Evolutionary conservation across 75 land plant genomes (phyloP).

Genomic region (Gnetum montanum): DNA sequence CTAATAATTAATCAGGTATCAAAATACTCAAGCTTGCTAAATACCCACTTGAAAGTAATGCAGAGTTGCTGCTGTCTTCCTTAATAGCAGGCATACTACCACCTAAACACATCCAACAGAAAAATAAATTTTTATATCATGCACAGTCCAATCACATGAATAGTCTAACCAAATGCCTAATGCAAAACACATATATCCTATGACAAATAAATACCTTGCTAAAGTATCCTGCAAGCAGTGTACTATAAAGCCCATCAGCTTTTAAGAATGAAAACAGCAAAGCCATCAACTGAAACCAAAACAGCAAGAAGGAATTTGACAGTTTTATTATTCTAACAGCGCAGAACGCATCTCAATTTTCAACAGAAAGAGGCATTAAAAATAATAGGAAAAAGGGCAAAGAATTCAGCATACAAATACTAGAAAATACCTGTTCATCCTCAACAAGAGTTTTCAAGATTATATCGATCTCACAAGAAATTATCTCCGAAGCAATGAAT

Average conservation of each 20-base stretch:
- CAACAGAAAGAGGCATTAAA: background rate
- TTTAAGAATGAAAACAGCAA: conserved; percentile 92
- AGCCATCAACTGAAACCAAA: conserved; percentile 54
- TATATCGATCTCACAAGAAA: conserved; percentile 93
- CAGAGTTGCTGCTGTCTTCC: conserved; percentile 75
- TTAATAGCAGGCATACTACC: conserved; percentile 71
- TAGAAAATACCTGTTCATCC: conserved; percentile 73
- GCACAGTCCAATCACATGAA: background rate
- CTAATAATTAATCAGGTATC: background rate
- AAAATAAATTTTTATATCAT: background rate
- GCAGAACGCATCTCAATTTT: background rate
- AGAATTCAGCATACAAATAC: background rate
- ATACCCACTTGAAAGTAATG: conserved; percentile 78
- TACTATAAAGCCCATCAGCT: conserved; percentile 62
- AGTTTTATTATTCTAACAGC: background rate
- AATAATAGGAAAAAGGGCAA: too few species aligned
- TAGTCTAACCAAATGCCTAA: background rate
- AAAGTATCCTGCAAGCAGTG: conserved; percentile 85
- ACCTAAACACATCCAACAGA: conserved; percentile 39
- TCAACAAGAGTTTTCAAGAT: conserved; percentile 89
- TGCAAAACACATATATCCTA: background rate
- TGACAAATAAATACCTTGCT: conserved; percentile 60
- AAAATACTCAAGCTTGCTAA: background rate
- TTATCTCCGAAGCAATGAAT: conserved; percentile 90
- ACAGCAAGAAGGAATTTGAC: background rate